These are phyloP conservation scores for Coelastrella sp. DNA, from an alignment of 139 green algal genomes.

Conservation along the genomic window DNA sequence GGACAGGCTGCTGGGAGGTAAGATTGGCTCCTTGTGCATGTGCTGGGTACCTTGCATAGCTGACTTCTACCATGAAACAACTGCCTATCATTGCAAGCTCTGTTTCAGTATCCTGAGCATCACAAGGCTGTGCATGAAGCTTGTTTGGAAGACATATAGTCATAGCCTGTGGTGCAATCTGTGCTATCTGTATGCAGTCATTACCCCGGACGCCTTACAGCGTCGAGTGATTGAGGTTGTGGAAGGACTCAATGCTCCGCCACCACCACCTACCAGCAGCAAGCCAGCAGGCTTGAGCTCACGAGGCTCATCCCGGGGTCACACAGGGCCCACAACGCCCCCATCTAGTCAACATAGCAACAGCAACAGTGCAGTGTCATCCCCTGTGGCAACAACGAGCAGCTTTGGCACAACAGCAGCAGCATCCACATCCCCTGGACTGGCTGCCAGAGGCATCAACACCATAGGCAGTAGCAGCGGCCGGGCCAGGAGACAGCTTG, in stretches of 20 bases:
- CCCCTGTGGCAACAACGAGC: neutral
- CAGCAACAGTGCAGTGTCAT: neutral
- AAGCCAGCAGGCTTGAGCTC: too few relatives aligned
- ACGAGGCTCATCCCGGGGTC: neutral
- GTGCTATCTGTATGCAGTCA: neutral
- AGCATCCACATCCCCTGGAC: neutral
- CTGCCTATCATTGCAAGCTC: too few relatives aligned
- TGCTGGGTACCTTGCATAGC: too few relatives aligned
- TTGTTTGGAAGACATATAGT: too few relatives aligned
- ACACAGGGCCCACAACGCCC: neutral
- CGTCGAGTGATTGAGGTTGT: conserved; percentile 64
- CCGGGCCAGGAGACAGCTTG: neutral
- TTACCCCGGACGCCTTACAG: conserved; percentile 49
- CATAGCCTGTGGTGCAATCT: neutral
- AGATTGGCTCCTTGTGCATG: too few relatives aligned
- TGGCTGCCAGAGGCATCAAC: neutral
- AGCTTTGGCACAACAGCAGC: neutral
- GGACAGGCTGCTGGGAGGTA: conserved; percentile 52
- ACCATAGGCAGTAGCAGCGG: neutral
- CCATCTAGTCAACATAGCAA: neutral
- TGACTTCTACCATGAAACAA: too few relatives aligned
- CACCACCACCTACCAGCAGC: conserved; percentile 48
- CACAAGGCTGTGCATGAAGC: too few relatives aligned
- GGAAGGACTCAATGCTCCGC: conserved; percentile 60
- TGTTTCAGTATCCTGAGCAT: too few relatives aligned